phyloP scores from a whole-genome alignment of 2,329 filamentous ascomycete species.

The Trichoderma oligosporum region DNA sequence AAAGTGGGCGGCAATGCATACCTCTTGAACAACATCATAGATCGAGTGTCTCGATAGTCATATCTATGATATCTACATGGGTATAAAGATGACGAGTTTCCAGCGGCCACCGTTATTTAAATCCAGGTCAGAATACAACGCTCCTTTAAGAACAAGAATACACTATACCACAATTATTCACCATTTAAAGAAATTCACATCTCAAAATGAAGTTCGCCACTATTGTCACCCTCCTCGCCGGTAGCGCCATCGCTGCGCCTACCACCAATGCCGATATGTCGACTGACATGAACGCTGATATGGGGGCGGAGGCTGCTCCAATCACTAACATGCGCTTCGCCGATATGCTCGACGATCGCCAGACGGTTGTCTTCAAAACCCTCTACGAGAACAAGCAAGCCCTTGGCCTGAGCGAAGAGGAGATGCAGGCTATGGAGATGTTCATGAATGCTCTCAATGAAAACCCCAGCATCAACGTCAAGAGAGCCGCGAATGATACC shows the following conservation, averaged over 20 bases:
- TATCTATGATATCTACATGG: background rate
- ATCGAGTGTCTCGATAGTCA: background rate
- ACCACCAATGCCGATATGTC: background rate
- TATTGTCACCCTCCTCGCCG: constrained; percentile 4
- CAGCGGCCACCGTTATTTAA: no score
- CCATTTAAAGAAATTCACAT: background rate
- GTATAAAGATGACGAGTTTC: background rate
- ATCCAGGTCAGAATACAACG: background rate
- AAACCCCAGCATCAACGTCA: background rate
- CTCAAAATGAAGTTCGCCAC: constrained; percentile 3
- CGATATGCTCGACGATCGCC: constrained; percentile 1
- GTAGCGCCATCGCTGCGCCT: constrained; percentile 8
- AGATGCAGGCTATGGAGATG: background rate
- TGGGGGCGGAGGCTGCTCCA: background rate
- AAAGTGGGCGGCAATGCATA: background rate
- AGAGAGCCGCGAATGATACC: background rate
- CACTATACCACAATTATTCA: background rate
- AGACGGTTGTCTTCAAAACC: constrained; percentile 7
- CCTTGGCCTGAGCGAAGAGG: background rate
- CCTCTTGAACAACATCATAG: background rate
- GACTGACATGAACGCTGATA: background rate
- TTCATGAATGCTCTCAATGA: constrained; percentile 2
- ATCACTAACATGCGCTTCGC: background rate
- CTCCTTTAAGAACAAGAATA: background rate
- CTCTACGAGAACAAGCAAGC: constrained; percentile 6